Evolutionary conservation across 148 eudicot genomes (phyloP).

Genomic region (Silene conica): DNA sequence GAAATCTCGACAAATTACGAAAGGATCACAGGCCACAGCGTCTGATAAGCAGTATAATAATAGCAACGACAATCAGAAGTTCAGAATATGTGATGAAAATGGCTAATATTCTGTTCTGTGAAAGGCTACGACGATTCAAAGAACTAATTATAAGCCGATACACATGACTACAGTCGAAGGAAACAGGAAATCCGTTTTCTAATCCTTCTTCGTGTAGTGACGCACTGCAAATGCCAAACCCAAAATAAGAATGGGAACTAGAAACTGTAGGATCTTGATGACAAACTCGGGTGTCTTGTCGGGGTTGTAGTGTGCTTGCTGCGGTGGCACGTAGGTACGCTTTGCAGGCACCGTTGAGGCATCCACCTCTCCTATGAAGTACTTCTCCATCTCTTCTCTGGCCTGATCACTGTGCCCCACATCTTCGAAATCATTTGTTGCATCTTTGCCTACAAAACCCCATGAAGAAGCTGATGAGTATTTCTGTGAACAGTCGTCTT

Average conservation of each 20-base stretch:
- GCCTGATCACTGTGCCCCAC: conserved; percentile 80
- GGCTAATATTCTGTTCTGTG: neutral
- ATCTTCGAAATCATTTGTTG: conserved; percentile 80
- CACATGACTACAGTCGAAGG: conserved; percentile 1
- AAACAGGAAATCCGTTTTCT: conserved; percentile 25
- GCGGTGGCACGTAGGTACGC: conserved; percentile 47
- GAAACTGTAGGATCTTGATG: conserved; percentile 68
- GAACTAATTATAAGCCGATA: conserved; percentile 1
- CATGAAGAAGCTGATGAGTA: neutral
- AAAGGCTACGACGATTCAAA: neutral
- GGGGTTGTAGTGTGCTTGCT: conserved; percentile 47
- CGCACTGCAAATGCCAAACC: conserved; percentile 72
- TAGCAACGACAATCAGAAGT: neutral
- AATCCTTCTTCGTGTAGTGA: conserved; percentile 66
- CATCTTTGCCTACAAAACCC: conserved; percentile 63
- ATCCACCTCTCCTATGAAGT: conserved; percentile 66
- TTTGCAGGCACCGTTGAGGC: conserved; percentile 48
- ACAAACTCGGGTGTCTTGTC: conserved; percentile 54
- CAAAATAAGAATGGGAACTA: conserved; percentile 64
- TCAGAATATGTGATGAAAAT: conserved; percentile 8
- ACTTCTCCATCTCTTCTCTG: conserved; percentile 58
- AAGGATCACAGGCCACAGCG: conserved; percentile 16
- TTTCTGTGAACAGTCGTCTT: neutral
- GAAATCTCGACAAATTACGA: conserved; percentile 1
- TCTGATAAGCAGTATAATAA: neutral